Evolutionary conservation across 2,329 filamentous ascomycete species (phyloP), one percentile per base, ranked within the genome.

Genomic region (Fusarium albidum): DNA sequence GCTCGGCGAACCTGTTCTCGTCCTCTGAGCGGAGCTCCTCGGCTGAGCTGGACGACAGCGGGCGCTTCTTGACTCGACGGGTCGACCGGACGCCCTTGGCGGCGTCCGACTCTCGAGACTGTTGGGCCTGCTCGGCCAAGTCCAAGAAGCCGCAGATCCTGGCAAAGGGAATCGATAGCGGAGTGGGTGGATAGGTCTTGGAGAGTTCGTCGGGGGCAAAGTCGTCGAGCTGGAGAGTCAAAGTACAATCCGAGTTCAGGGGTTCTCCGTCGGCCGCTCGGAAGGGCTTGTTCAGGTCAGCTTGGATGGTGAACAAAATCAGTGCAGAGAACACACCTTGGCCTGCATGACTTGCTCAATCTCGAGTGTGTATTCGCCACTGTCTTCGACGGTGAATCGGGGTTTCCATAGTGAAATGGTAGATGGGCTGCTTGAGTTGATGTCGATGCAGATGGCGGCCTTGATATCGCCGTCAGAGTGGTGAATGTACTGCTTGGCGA

Each of bases 401-500:
- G 45, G 40, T 13, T 43, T 39, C 60, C 47, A 63, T 9, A 61
- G 27, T 21, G 52, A 63, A 13, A 61, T 29, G 15, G 55, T 59
- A 13, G 47, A 55, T n/a, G 37, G 32, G 17, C 34, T 54, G 6
- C 31, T 12, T 9, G 50, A 43, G 27, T 58, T 58, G 9, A 63
- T 51, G n/a, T 61, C 39, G 40, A 65, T 35, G 21, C 55, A 46
- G 47, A 65, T 49, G 8, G 61, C 52, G 17, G 47, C 52, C 47
- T 63, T 65, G 21, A 63, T 58, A 25, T 59, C 40, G 14, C 59
- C 55, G 13, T 59, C 53, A 2, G 55, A 55, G 40, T 54, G 28
- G n/a, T 55, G 31, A 26, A 65, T 65, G 18, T 65, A 65, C 6
- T 59, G 48, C 37, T 57, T 39, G 29, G 59, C 59, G 10, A 63